Percentiles rank a stretch among this genome's conserved stretches.
Conservation (phyloP, 371 early-diverging fungal species). For the Mucor circinelloides region DNA sequence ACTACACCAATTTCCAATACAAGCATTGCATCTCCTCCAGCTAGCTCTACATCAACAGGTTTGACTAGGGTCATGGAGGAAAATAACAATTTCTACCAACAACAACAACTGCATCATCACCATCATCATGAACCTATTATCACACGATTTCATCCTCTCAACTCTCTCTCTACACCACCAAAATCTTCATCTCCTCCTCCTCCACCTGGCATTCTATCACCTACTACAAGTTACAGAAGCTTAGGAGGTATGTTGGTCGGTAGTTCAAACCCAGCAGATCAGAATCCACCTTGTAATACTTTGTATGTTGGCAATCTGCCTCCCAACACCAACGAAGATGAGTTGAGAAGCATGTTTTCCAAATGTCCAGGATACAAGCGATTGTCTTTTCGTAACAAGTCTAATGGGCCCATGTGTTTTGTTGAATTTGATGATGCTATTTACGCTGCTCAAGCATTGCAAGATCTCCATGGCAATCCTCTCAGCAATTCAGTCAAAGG, state of each 20-base stretch:
- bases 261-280: slow-evolving; percentile 71
- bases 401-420: slow-evolving; percentile 89
- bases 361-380: slow-evolving; percentile 80
- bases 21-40: slow-evolving; percentile 18
- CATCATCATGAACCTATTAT: slow-evolving; percentile 15
- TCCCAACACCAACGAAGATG: slow-evolving; percentile 77
- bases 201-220: slow-evolving; percentile 29
- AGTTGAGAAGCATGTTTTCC: slow-evolving; percentile 75
- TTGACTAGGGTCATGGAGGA: slow-evolving; percentile 29
- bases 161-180: slow-evolving; percentile 37
- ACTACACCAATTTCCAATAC: background rate
- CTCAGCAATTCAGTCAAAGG: slow-evolving; percentile 83
- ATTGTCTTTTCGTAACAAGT: slow-evolving; percentile 77
- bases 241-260: slow-evolving; percentile 25
- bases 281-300: slow-evolving; percentile 94
- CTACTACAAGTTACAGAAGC: slow-evolving; percentile 23
- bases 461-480: slow-evolving; percentile 76
- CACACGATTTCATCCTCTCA: slow-evolving; percentile 16
- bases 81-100: slow-evolving; percentile 7
- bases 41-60: slow-evolving; percentile 18
- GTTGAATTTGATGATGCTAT: slow-evolving; percentile 87
- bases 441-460: slow-evolving; percentile 85
- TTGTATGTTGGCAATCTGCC: slow-evolving; percentile 91
- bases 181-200: slow-evolving; percentile 36
- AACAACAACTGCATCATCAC: slow-evolving; percentile 12